A percentile compares a stretch with the other conserved stretches of the same genome.
phyloP scores from a whole-genome alignment of 352 stramenopile genomes.

The Hyaloperonospora brassicae region DNA sequence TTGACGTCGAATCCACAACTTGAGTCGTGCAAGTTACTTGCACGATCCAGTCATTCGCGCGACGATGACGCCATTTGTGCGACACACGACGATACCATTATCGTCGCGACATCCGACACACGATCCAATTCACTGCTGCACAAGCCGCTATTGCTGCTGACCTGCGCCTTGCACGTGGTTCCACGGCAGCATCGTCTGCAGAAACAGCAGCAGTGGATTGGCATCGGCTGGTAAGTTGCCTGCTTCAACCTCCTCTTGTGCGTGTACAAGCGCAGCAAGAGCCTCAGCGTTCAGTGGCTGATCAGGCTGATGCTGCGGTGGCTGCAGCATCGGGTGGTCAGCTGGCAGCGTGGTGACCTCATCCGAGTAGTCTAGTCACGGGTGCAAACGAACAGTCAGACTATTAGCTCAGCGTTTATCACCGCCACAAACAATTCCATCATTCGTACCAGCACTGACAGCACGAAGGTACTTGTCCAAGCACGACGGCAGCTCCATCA shows the following conservation, averaged over 20 bases:
- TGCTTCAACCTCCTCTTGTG: conserved; percentile 55
- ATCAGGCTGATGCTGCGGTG: conserved; percentile 47
- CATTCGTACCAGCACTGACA: conserved; percentile 41
- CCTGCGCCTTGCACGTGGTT: conserved; percentile 67
- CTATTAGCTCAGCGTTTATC: not conserved
- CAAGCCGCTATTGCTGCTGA: conserved; percentile 15
- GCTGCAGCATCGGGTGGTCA: conserved; percentile 81
- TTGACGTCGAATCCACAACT: too few species aligned
- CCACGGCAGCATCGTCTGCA: conserved; percentile 80
- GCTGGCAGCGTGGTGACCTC: conserved; percentile 78
- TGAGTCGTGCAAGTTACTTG: too few species aligned
- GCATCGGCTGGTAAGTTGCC: conserved; percentile 69
- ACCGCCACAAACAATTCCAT: not conserved
- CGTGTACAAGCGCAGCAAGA: conserved; percentile 41
- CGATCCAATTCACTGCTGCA: conserved; percentile 10
- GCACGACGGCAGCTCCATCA: conserved; percentile 44
- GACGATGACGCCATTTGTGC: too few species aligned
- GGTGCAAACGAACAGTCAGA: not conserved
- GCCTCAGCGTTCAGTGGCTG: conserved; percentile 53
- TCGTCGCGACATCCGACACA: too few species aligned
- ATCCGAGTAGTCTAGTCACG: conserved; percentile 65
- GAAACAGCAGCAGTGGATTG: conserved; percentile 77
- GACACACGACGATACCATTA: too few species aligned
- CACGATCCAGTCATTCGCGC: too few species aligned
- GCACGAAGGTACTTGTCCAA: conserved; percentile 72